Base-by-base conservation (phyloP, 1,284 basidiomycete genomes). In the Melampsora larici-populina region DNA sequence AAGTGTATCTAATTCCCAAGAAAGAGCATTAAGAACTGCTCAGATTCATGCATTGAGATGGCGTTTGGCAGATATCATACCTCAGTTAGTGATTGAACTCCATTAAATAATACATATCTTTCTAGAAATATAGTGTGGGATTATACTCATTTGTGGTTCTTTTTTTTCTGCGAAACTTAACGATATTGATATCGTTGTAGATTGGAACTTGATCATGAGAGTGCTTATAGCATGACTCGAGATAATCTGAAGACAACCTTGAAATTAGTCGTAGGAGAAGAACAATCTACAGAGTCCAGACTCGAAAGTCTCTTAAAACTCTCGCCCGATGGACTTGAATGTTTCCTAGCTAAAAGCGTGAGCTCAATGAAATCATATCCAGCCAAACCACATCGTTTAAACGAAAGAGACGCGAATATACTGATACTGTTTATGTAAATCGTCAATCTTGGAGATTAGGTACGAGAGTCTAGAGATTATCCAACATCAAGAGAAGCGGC, bases 401-500 rank as follows among this genome's bases (percentile, higher is more conserved):
- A 60, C 24, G 55, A 24, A 29, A 29, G 2, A 46, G 43, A 46
- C 43, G 43, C 15, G 43, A 46, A 46, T 15, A 46, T 13, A 11
- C 43, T 17, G 15, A 46, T 13, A 0, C 36, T 8, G 36, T 8
- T 40, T 11, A 40, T 8, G 11, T 40, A 2, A 40, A 40, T 46
- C 11, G 3, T 46, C 11, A 1, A 60, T 29, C 55, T 60, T 60
- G 1, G n/a, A 2, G 21, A 60, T 60, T 24, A 60, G 55, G 55
- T 60, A 29, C 55, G 55, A 60, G 55, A 60, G 8, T 60, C 55
- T 60, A 60, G 55, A 60, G 29, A 60, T 24, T 60, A 60, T 60
- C 55, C 55, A 9, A 29, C 55, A 29, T 60, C 55, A 24, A 60
- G 55, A 29, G 0, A 60, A 29, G 55, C 55, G 13, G 55, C 55